Evolutionary conservation across 2,329 filamentous ascomycete genomes (phyloP), one percentile per base, ranked within the genome.

Genomic region (Aspergillus sp.): DNA sequence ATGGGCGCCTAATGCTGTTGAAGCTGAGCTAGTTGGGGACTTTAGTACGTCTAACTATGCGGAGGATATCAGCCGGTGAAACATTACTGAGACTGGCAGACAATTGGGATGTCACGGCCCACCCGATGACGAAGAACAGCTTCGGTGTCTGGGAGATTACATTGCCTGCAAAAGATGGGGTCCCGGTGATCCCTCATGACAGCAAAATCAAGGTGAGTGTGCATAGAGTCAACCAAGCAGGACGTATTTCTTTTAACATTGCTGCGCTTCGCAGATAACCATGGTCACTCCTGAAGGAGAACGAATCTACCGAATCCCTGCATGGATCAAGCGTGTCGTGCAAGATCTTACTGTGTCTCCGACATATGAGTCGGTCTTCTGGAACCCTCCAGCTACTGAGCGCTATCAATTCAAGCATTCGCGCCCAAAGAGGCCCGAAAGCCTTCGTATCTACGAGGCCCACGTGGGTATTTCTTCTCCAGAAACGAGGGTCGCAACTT

Each of bases 311-410:
- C 88, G 94, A 67, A 81, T 99, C 55, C 95, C 95, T 25, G 91
- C 92, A 27, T 99, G 95, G 95, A 98, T 98, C 81, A 96, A 89
- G 74, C 92, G 96, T 71, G 95, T 97, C 55, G 97, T 94, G 0
- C 95, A 99, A 77, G 93, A 99, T 66, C 83, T 98, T 49, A 84
- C 81, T 10, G 88, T 98, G 23, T 98, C 94, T 8, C 92, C 94
- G 6, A 89, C 91, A 25, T 99, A 98, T 77, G 95, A 99, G 75
- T 93, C 91, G 23, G 87, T 92, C 55, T 97, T 99, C 81, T 99
- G 95, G 95, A 97, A 98, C 73, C 95, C 95, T 36, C 92, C 92
- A 3, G 76, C 83, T 52, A 79, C 82, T 41, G 87, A 96, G 72
- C 86, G 81, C 71, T 98, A 98, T 75, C 82, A 85, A 57, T 96